Base-by-base conservation (phyloP, 495 filamentous ascomycete species). In the Penicillium argentinense region DNA sequence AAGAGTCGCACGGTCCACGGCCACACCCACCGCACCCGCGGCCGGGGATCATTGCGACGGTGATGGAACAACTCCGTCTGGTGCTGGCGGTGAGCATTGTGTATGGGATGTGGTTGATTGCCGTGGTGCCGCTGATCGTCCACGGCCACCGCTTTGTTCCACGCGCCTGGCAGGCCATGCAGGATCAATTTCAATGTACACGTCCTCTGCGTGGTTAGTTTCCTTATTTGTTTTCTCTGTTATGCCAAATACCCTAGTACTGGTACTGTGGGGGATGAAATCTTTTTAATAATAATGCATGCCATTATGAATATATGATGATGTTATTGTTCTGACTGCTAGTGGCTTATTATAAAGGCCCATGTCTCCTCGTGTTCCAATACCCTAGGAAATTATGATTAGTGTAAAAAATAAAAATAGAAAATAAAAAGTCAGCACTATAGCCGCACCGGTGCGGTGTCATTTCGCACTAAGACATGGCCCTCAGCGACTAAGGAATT, bases 401-500 rank as follows among this genome's bases (percentile, higher is more conserved):
- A 28, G 25, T 26, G 11, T 26, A 26, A 5, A 26, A 26, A n/a
- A n/a, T n/a, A n/a, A n/a, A n/a, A n/a, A n/a, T n/a, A n/a, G n/a
- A n/a, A n/a, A n/a, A n/a, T n/a, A n/a, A n/a, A n/a, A n/a, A n/a
- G n/a, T n/a, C n/a, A n/a, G n/a, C 14, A 22, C 51, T 50, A 69
- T 34, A 72, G 53, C 16, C 68, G 48, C 17, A 72, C 68, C 18
- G 68, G 68, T 30, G 65, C 64, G 28, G 56, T 62, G 30, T 61
- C 56, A 41, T 19, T 39, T 2, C 41, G 39, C 7, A 61, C 66
- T 13, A 65, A 27, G 12, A 67, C 44, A 64, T 69, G 62, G 2
- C 66, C 66, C 51, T 65, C 64, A 2, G 59, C 51, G 5, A 68
- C 62, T 42, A 72, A 43, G 1, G 66, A 65, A 42, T 69, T 69